These are phyloP conservation scores for Leucogyrophana mollusca DNA, from an alignment of 768 basidiomycete genomes.

Conservation along the genomic window DNA sequence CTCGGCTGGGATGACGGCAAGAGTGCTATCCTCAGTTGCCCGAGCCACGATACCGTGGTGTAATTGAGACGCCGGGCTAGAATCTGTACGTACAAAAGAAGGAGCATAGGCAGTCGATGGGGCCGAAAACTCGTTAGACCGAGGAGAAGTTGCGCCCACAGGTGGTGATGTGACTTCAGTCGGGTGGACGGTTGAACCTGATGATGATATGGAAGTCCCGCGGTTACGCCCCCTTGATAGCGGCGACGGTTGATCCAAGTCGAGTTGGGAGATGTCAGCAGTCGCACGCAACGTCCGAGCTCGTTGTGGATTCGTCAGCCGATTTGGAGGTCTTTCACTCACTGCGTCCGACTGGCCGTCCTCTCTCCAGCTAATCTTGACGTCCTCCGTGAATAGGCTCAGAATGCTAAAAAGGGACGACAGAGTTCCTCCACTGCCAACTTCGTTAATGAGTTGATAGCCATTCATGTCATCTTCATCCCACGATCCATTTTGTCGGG, in stretches of 20 bases:
- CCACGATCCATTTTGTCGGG: conserved; percentile 57
- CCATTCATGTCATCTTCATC: conserved; percentile 91
- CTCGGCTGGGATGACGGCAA: conserved; percentile 99
- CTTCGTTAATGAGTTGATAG: conserved; percentile 95
- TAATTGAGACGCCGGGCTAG: conserved; percentile 27
- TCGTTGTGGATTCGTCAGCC: conserved; percentile 19
- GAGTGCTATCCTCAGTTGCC: conserved; percentile 89
- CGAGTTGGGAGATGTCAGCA: conserved; percentile 65
- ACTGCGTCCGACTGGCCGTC: conserved; percentile 34
- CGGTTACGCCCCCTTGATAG: conserved; percentile 32
- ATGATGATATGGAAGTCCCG: conserved; percentile 63
- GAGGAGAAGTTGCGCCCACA: conserved; percentile 8
- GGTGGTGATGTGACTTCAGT: conserved; percentile 26
- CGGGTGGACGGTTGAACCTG: conserved; percentile 67
- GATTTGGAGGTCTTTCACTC: conserved; percentile 22
- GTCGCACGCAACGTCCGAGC: conserved; percentile 41
- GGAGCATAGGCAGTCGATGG: conserved; percentile 15
- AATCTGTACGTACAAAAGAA: conserved; percentile 25
- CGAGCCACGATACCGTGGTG: conserved; percentile 84
- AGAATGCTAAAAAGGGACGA: conserved; percentile 97
- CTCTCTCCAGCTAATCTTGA: conserved; percentile 90
- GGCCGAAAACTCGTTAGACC: conserved; percentile 2
- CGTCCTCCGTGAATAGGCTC: conserved; percentile 92
- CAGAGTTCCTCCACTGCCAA: conserved; percentile 91
- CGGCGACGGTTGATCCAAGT: conserved; percentile 35